Evolutionary conservation across 139 green algal species (phyloP).

Genomic region (Chlorokybus atmophyticus): DNA sequence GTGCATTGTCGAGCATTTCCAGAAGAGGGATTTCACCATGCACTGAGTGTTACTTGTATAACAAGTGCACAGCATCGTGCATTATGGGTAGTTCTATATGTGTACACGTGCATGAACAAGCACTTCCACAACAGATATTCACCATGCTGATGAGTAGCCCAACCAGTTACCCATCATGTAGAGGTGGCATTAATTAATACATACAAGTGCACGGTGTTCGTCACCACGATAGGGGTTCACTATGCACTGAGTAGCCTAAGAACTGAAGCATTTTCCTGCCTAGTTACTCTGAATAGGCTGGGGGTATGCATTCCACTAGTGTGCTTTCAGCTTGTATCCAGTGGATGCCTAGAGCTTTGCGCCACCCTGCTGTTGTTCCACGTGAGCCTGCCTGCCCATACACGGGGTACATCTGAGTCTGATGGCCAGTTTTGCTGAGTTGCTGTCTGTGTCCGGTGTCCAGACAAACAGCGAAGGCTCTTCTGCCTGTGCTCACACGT

Average conservation of each 20-base stretch:
- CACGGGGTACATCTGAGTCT: background rate
- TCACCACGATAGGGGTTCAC: background rate
- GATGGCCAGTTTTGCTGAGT: background rate
- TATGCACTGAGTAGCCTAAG: background rate
- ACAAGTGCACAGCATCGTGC: too few species aligned
- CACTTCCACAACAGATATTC: too few species aligned
- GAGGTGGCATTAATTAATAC: too few species aligned
- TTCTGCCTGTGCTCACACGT: background rate
- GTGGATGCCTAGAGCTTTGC: background rate
- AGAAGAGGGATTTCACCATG: too few species aligned
- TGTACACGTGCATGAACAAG: too few species aligned
- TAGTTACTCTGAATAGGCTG: background rate
- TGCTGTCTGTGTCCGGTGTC: background rate
- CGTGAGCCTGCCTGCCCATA: background rate
- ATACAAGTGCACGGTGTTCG: too few species aligned
- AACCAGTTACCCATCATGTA: too few species aligned
- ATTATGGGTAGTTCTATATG: too few species aligned
- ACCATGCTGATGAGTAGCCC: too few species aligned
- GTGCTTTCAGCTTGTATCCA: background rate
- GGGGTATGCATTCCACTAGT: too few species aligned
- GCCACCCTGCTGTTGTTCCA: background rate
- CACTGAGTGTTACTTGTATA: too few species aligned
- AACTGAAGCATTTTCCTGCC: background rate
- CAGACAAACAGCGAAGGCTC: background rate
- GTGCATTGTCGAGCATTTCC: too few species aligned